Base-by-base conservation (phyloP, 805 yeast species). In the Ogataea saltuana region DNA sequence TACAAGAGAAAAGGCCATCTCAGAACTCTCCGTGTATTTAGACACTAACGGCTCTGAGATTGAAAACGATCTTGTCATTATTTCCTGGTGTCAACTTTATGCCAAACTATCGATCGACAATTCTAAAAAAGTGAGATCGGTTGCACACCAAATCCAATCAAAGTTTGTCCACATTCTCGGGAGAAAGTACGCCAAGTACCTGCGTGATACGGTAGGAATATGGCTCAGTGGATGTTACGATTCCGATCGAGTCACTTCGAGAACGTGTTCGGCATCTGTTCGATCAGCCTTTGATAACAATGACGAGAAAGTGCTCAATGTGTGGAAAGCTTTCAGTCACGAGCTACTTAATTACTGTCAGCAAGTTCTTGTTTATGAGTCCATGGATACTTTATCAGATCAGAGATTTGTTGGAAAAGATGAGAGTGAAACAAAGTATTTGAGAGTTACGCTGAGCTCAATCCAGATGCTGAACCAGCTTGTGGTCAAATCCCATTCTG, bases 1-100 rank as follows among this genome's bases (percentile, higher is more conserved):
- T n/a, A 91, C 98, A 0, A 85, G 82, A 57, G 96, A 88, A 53
- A 86, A 83, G 58, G 88, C 93, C 1, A 67, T 88, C 19, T 59
- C 51, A 5, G 95, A 85, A 31, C 58, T 84, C 22, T 54, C 70
- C 3, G 54, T 61, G 3, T 56, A 64, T 22, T 48, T 76, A 3
- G 59, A 55, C 35, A 4, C 54, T 11, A 45, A 59, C 23, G 46
- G 54, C 4, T 46, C 50, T 1, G 54, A 61, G 2, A 38, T 69
- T 12, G 58, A 70, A n/a, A 82, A 83, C 48, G 85, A 81, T 41
- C 54, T 77, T 19, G 73, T 75, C 15, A 61, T 75, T n/a, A 72
- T 71, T 39, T 75, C 81, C 27, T 87, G 88, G 95, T 72, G 87
- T 34, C 96, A 88, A 61, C 51, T 88, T 16, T 91, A 87, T 56